Evolutionary conservation across 2,329 filamentous ascomycete genomes (phyloP).

Genomic region (Teratosphaeria viscida): DNA sequence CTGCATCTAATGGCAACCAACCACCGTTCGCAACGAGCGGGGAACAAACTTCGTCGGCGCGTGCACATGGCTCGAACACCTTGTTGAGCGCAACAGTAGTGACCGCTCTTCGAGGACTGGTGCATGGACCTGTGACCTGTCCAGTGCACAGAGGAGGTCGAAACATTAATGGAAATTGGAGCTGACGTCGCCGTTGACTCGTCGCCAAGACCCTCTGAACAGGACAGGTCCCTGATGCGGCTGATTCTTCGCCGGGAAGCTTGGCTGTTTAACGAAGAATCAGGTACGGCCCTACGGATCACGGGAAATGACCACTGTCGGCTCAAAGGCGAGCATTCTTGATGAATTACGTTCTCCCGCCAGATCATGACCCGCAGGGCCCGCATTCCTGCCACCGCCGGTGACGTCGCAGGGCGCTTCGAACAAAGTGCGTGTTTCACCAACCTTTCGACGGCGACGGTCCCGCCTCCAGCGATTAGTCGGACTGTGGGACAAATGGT

Average conservation of each 20-base stretch:
- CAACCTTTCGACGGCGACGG: not conserved
- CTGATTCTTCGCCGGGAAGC: not conserved
- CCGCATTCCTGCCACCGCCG: not conserved
- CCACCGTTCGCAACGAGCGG: not conserved
- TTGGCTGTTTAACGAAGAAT: not conserved
- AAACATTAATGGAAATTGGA: not conserved
- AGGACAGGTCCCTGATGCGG: not conserved
- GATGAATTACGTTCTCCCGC: no score
- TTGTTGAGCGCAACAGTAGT: not conserved
- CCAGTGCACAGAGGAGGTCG: not conserved
- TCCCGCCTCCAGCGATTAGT: not conserved
- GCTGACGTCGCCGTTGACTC: not conserved
- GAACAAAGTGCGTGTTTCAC: not conserved
- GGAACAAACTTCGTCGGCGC: not conserved
- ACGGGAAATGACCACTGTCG: not conserved
- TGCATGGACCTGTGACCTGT: not conserved
- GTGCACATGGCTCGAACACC: not conserved
- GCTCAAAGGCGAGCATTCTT: not conserved
- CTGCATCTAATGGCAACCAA: not conserved
- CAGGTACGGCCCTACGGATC: not conserved
- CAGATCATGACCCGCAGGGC: not conserved
- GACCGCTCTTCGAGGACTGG: no score
- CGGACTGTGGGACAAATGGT: not conserved
- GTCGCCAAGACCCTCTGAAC: not conserved
- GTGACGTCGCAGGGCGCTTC: not conserved